These are phyloP conservation scores for Pelargonium fulgidum DNA, from an alignment of 441 rosid genomes.

Conservation along the genomic window DNA sequence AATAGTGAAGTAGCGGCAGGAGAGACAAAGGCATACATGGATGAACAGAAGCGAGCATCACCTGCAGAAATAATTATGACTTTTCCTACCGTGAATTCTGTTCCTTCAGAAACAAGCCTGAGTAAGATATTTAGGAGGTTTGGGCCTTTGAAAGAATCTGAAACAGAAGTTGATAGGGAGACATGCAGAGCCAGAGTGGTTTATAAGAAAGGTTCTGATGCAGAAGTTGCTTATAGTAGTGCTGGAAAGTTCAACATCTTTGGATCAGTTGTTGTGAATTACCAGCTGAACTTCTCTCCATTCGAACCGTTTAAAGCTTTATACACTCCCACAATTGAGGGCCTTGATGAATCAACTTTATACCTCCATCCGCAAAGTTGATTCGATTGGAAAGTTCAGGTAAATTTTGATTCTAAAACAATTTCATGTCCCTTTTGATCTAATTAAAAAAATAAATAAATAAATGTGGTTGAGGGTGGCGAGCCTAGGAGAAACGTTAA, in stretches of 20 bases:
- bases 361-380: constrained; percentile 26
- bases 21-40: constrained; percentile 46
- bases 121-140: constrained; percentile 80
- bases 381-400: constrained; percentile 30
- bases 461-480: no score
- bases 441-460: neutral
- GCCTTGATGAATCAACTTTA: constrained; percentile 44
- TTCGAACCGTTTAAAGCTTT: constrained; percentile 62
- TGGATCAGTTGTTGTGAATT: constrained; percentile 59
- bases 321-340: constrained; percentile 29
- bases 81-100: constrained; percentile 57
- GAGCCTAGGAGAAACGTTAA: no score
- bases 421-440: neutral
- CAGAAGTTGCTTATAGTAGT: constrained; percentile 72
- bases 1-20: constrained; percentile 27
- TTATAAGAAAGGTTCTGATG: constrained; percentile 69
- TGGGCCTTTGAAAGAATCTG: constrained; percentile 72
- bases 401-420: constrained; percentile 18
- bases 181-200: constrained; percentile 83
- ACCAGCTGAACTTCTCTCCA: constrained; percentile 62
- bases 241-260: constrained; percentile 77
- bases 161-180: constrained; percentile 71
- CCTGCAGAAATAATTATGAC: constrained; percentile 83
- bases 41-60: constrained; percentile 44
- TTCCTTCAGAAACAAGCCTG: constrained; percentile 72